Base-by-base conservation (phyloP, 148 eudicot species). In the Cornus controversa region DNA sequence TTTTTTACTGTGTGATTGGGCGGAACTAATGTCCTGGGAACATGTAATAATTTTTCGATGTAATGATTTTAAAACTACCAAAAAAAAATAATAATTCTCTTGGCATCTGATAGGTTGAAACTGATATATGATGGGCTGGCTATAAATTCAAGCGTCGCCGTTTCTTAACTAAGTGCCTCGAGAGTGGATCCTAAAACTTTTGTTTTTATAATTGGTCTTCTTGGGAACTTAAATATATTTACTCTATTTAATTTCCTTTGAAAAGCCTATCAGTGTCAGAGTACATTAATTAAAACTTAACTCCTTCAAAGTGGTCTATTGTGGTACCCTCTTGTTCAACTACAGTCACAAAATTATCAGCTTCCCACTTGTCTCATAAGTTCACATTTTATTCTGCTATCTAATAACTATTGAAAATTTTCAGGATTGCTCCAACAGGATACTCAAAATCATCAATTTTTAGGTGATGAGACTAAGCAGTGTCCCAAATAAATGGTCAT, bases 61-160 rank as follows among this genome's bases (percentile, higher is more conserved):
- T 20, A 76, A 42, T 22, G 62, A 80, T 74, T n/a, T 53, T 14
- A 31, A 73, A 4, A 68, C 50, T 34, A 36, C 47, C 27, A 27
- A 42, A 8, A 26, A 27, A 20, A 27, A 1, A 13, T 64, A 5
- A 2, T 64, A 11, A 73, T n/a, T 73, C 23, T 60, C 23, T 23
- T 20, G 24, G 8, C 8, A 22, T 60, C 8, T 11, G 53, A 57
- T 16, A 10, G 15, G 63, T 16, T 57, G 20, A 20, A 57, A 57
- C 23, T 57, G 23, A 20, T 57, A 15, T 16, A 13, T 57, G 63
- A 57, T 57, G 6, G 11, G 2, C 15, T 57, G 2, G 72, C 1
- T 42, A 70, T 37, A 70, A 70, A 10, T 70, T n/a, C 70, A 67
- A 70, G 45, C 14, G 36, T 20, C 2, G 71, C 25, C 15, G 4